Base-by-base conservation (phyloP, 1,139 yeast genomes). In the Pneumocystis canis region DNA sequence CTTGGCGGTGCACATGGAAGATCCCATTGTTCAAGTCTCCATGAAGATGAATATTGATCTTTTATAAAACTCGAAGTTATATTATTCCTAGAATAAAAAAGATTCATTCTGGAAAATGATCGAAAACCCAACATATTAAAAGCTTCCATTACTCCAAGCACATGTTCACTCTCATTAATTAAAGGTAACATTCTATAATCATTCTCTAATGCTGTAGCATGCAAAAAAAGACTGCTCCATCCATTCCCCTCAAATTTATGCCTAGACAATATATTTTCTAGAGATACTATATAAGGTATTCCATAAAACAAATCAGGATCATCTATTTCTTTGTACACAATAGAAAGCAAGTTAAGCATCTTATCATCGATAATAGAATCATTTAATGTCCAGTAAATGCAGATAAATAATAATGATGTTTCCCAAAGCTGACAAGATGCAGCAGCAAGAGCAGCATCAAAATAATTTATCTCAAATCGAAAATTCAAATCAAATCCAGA, bases 11-110 rank as follows among this genome's bases (percentile, higher is more conserved):
- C 75, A 1, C 70, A 68, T 0, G 92, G 87, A 4, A 84, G 65
- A 64, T 84, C 85, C 95, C 95, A 88, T 61, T 80, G 78, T 62
- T 78, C 80, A 53, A 87, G 73, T 69, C 84, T 85, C 95, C 95
- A 87, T 0, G 84, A 79, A 79, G 85, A 80, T 62, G 80, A 76
- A 66, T 75, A 79, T 14, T 63, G 32, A 16, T 58, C 61, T 6
- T 67, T 68, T 7, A 56, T 28, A 54, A 14, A 63, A 56, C 3
- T 60, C 63, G 58, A 70, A 70, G 18, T 66, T 65, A 31, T 69
- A 53, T 56, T 70, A 64, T 58, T 20, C 41, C 20, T 60, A 61
- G 16, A 14, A 59, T 37, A 18, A 61, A 37, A 41, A 63, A 61
- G 20, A 39, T 65, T 53, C 59, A 35, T 47, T 6, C 31, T 61